phyloP scores from a whole-genome alignment of 805 yeast genomes.

The Schizosaccharomyces osmophilus region DNA sequence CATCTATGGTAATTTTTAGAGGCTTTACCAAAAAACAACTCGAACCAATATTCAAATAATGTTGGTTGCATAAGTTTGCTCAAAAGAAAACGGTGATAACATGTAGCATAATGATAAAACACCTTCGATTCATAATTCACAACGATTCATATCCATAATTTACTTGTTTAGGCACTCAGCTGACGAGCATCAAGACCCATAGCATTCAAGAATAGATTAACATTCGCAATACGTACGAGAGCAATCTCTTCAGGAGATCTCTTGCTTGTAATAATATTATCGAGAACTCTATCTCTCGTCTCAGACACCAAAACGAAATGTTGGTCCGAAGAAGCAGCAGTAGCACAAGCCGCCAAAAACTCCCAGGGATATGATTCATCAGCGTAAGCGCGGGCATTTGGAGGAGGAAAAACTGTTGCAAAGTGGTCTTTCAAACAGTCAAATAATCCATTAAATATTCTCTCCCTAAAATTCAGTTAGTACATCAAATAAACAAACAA shows the following conservation, averaged over 20 bases:
- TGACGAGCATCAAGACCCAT: conserved; percentile 67
- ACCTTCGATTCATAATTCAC: neutral
- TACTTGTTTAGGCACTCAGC: conserved; percentile 15
- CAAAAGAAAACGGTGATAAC: neutral
- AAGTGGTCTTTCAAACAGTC: conserved; percentile 56
- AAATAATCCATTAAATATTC: conserved; percentile 61
- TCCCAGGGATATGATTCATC: conserved; percentile 88
- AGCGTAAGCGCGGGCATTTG: conserved; percentile 10
- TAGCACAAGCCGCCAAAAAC: conserved; percentile 75
- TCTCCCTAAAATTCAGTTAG: conserved; percentile 33
- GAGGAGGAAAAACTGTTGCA: conserved; percentile 58
- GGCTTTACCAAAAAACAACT: neutral
- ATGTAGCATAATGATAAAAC: neutral
- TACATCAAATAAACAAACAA: neutral
- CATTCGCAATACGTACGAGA: conserved; percentile 42
- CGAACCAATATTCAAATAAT: too few species aligned
- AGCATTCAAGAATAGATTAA: conserved; percentile 79
- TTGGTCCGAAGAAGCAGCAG: conserved; percentile 68
- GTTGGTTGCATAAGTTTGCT: too few species aligned
- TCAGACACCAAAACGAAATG: conserved; percentile 87
- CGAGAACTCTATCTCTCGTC: conserved; percentile 77
- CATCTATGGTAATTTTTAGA: neutral
- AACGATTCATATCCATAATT: neutral
- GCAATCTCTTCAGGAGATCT: conserved; percentile 27
- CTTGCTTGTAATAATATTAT: conserved; percentile 59